These are phyloP conservation scores for Diospyros lotus DNA, from an alignment of 148 eudicot genomes.

Conservation along the genomic window DNA sequence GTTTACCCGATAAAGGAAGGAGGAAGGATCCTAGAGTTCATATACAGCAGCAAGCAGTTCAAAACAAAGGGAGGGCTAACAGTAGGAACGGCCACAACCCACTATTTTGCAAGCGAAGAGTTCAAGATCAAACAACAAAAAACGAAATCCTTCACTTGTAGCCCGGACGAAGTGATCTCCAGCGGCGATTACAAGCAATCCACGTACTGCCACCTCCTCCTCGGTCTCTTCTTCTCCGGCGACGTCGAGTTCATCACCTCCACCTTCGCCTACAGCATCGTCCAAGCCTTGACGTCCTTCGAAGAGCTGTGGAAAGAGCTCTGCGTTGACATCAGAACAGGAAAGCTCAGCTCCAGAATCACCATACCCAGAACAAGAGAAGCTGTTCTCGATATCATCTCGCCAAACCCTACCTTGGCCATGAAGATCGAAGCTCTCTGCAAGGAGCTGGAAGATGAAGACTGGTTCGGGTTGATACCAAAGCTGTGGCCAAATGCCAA, in stretches of 20 bases:
- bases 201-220: slow-evolving; percentile 73
- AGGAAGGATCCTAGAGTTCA: slow-evolving; percentile 61
- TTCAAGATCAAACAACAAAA: slow-evolving; percentile 50
- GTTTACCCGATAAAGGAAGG: slow-evolving; percentile 58
- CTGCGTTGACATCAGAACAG: slow-evolving; percentile 48
- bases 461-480: slow-evolving; percentile 53
- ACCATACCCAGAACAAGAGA: slow-evolving; percentile 33
- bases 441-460: slow-evolving; percentile 22
- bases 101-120: slow-evolving; percentile 54
- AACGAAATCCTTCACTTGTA: slow-evolving; percentile 51
- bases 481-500: slow-evolving; percentile 66
- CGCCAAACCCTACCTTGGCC: slow-evolving; percentile 45
- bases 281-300: slow-evolving; percentile 52
- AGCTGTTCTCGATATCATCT: slow-evolving; percentile 32
- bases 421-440: slow-evolving; percentile 24
- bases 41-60: slow-evolving; percentile 67
- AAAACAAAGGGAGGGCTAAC: slow-evolving; percentile 60
- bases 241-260: slow-evolving; percentile 62
- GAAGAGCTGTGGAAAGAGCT: slow-evolving; percentile 58
- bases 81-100: slow-evolving; percentile 79
- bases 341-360: slow-evolving; percentile 41
- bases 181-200: slow-evolving; percentile 64
- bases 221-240: slow-evolving; percentile 46
- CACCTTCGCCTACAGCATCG: slow-evolving; percentile 60
- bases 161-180: slow-evolving; percentile 62